These are phyloP conservation scores for Papiliotrema terrestris DNA, from an alignment of 1,284 basidiomycete species.

Conservation along the genomic window DNA sequence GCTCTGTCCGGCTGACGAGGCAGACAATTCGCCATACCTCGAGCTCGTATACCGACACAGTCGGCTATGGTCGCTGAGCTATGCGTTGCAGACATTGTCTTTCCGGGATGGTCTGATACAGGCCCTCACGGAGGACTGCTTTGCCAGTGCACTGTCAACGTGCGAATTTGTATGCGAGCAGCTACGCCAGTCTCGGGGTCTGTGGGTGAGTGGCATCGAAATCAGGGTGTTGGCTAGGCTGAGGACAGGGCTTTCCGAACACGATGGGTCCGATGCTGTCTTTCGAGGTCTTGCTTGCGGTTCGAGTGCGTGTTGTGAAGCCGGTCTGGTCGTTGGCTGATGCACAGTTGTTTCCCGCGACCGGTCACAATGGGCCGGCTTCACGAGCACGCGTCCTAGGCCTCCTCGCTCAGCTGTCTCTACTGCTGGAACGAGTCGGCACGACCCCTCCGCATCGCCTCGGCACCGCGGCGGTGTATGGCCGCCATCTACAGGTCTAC, in stretches of 20 bases:
- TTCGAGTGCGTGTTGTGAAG: background rate
- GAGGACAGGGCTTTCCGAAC: background rate
- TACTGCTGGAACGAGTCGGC: background rate
- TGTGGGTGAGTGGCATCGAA: background rate
- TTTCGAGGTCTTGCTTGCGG: background rate
- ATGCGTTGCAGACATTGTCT: background rate
- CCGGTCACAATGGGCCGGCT: background rate
- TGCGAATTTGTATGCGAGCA: constrained; percentile 1
- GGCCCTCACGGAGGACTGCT: background rate
- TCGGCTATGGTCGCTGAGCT: constrained; percentile 1
- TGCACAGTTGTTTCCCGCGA: background rate
- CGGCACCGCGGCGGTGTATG: constrained; percentile 1
- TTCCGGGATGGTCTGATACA: background rate
- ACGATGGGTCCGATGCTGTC: constrained; percentile 3
- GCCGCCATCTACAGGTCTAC: constrained; percentile 1
- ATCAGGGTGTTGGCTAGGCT: no score
- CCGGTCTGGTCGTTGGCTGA: background rate
- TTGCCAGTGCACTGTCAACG: background rate
- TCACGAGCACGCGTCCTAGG: background rate
- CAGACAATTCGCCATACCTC: background rate
- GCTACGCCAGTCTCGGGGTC: background rate
- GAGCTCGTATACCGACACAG: constrained; percentile 2
- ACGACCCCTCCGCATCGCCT: constrained; percentile 1
- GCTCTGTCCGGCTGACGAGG: no score
- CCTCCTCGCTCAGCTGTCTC: background rate